Evolutionary conservation across 768 basidiomycete genomes (phyloP), one percentile per base, ranked within the genome.

Genomic region (Mycena crocata): DNA sequence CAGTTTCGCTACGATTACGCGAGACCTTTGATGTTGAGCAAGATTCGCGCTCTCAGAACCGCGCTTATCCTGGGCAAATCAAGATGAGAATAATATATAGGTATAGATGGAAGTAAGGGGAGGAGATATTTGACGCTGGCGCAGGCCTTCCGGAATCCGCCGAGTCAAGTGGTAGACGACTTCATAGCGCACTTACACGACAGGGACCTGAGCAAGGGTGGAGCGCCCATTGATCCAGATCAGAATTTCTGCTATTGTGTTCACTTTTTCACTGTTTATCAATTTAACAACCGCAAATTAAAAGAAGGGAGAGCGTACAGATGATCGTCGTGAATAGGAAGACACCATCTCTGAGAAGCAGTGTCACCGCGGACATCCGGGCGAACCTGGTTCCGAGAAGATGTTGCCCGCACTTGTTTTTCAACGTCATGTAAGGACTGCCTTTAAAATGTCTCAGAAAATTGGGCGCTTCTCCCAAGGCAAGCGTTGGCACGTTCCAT

Each of bases 281-380:
- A 42, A 44, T 23, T n/a, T n/a, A n/a, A n/a, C n/a, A 23, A 17
- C 5, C n/a, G 8, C n/a, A 23, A 44, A 44, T 23, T 23, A 23
- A 9, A 23, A 7, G 42, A 6, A 44, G 42, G 17, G 17, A 44
- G 42, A 44, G 9, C 42, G n/a, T 44, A 44, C 42, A 23, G n/a
- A 44, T 44, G 42, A 44, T 44, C n/a, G 42, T 44, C 42, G 13
- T 23, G 17, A 44, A 44, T 44, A 44, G n/a, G 24, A 44, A 44
- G 42, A 44, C 42, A 44, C 42, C 42, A 44, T 44, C n/a, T 35
- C 52, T 35, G n/a, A 55, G 52, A 34, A 55, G 39, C 52, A 55
- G 7, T 12, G 52, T 28, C 8, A 44, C 14, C 26, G 44, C 15
- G 14, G 56, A 40, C 26, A 31, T 55, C 52, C 37, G 52, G n/a